Conservation (phyloP, 441 rosid genomes). For the Lepidium campestre region DNA sequence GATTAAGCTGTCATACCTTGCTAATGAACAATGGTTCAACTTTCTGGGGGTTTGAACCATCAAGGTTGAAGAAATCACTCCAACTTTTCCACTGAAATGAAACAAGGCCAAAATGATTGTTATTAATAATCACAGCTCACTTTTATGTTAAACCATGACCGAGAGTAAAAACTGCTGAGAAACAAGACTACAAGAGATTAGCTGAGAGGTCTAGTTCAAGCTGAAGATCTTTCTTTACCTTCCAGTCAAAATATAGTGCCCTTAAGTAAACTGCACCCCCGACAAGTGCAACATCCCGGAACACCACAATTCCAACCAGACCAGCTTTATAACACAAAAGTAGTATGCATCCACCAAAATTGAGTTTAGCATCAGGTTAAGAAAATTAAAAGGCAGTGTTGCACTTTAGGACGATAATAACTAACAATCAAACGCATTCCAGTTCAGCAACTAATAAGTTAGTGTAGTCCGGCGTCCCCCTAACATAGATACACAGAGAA, state of each 20-base stretch:
- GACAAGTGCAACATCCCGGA: conserved; percentile 70
- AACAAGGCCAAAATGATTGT: conserved; percentile 5
- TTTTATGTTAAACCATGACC: neutral
- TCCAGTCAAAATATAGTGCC: conserved; percentile 67
- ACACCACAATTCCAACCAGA: conserved; percentile 71
- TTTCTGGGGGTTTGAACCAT: conserved; percentile 64
- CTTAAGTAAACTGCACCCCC: conserved; percentile 76
- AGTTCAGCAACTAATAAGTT: neutral
- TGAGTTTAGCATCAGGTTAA: neutral
- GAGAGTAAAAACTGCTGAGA: neutral
- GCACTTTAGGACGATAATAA: neutral
- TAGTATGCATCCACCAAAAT: conserved; percentile 15
- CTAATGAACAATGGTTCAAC: conserved; percentile 86
- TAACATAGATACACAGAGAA: neutral
- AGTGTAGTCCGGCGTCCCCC: neutral
- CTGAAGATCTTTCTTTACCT: conserved; percentile 40
- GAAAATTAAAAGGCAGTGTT: neutral
- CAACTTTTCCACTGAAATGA: conserved; percentile 62
- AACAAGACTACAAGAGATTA: neutral
- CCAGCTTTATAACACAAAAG: conserved; percentile 44
- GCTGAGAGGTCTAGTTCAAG: conserved; percentile 1
- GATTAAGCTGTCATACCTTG: conserved; percentile 43
- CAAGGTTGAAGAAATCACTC: conserved; percentile 74
- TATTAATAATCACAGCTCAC: neutral
- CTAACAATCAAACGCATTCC: neutral